These are phyloP conservation scores for Gossypium davidsonii DNA, from an alignment of 441 rosid species.

Conservation along the genomic window DNA sequence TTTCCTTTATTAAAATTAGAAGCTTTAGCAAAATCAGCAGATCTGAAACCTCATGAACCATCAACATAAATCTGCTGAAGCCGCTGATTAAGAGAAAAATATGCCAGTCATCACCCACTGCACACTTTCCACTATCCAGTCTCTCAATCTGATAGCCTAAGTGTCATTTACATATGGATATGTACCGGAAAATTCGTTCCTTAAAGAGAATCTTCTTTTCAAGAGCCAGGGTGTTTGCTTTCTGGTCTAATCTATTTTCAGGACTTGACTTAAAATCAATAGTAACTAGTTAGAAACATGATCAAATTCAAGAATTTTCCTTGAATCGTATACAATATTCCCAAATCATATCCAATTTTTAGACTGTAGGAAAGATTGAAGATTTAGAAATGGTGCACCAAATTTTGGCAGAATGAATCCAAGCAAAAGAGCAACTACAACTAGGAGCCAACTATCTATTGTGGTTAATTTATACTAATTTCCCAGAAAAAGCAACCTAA, in stretches of 20 bases:
- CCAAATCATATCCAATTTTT: not conserved
- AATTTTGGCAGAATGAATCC: not conserved
- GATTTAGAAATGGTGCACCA: not conserved
- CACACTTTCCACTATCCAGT: not conserved
- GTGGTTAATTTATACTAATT: not conserved
- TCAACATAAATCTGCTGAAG: not conserved
- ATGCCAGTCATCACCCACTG: not conserved
- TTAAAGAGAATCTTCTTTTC: too few relatives aligned
- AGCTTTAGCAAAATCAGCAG: not conserved
- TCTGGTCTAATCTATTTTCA: not conserved
- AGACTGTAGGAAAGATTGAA: not conserved
- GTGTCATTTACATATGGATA: not conserved
- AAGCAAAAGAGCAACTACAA: not conserved
- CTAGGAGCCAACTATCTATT: not conserved
- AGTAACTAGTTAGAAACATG: not conserved
- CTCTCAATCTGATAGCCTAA: not conserved
- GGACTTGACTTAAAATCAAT: not conserved
- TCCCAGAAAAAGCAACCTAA: not conserved
- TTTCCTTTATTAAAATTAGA: not conserved
- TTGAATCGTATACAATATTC: not conserved
- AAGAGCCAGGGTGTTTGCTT: not conserved
- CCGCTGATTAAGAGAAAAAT: not conserved
- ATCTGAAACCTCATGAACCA: not conserved
- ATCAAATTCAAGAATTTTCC: conserved; percentile 3
- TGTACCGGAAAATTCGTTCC: not conserved